A percentile compares a stretch with the other conserved stretches of the same genome.
These are phyloP conservation scores for Fraxinus velutina DNA, from an alignment of 305 asterid species.

Conservation along the genomic window DNA sequence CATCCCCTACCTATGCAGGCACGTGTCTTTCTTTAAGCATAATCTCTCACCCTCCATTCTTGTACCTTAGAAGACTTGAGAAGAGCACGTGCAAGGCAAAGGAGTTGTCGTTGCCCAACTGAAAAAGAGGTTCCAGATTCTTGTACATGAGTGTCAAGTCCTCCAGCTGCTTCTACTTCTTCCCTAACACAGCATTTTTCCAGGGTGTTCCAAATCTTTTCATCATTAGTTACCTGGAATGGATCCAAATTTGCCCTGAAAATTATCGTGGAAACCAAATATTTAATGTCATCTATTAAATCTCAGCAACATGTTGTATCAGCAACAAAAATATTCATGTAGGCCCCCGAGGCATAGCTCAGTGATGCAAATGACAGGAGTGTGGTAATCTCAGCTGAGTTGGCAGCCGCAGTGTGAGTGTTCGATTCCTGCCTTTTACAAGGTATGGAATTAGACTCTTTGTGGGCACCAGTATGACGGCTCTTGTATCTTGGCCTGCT, in stretches of 20 bases:
- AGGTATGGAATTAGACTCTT: too few relatives aligned
- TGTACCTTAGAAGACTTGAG: conserved; percentile 75
- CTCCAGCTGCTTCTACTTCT: conserved; percentile 80
- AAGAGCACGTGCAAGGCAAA: conserved; percentile 93
- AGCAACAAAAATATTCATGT: background rate
- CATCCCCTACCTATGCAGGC: background rate
- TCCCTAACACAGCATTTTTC: conserved; percentile 80
- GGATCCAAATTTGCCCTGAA: conserved; percentile 85
- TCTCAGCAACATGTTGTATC: background rate
- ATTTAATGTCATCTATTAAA: background rate
- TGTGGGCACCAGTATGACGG: too few relatives aligned
- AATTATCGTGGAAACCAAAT: conserved; percentile 11
- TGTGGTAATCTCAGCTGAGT: too few relatives aligned
- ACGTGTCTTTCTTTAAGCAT: background rate
- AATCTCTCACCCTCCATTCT: background rate
- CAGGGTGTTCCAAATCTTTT: conserved; percentile 62
- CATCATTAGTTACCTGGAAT: conserved; percentile 41
- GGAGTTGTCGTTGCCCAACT: conserved; percentile 90
- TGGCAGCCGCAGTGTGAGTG: too few relatives aligned
- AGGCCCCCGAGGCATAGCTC: too few relatives aligned
- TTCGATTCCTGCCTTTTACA: too few relatives aligned
- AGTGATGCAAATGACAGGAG: too few relatives aligned
- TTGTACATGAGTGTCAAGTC: conserved; percentile 64
- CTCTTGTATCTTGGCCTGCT: too few relatives aligned
- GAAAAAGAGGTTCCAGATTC: conserved; percentile 79